phyloP scores from a whole-genome alignment of 2,329 filamentous ascomycete genomes.

The Cercospora sojina region DNA sequence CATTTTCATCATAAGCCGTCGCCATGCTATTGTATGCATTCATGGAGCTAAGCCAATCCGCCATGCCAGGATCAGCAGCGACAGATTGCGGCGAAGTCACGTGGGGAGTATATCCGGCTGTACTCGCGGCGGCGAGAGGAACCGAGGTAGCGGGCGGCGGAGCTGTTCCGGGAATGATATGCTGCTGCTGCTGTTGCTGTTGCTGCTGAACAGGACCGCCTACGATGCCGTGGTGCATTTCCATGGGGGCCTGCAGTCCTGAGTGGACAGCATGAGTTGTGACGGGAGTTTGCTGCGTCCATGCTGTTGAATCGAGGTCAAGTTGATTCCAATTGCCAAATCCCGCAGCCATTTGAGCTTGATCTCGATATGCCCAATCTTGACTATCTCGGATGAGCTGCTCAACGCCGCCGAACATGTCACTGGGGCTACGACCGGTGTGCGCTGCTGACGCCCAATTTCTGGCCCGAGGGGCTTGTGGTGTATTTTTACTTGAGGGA shows the following conservation, averaged over 20 bases:
- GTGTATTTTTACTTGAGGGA: conserved; percentile 26
- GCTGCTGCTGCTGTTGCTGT: not conserved
- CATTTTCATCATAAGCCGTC: conserved; percentile 42
- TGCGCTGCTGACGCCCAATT: conserved; percentile 11
- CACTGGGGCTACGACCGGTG: conserved; percentile 43
- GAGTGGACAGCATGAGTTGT: not conserved
- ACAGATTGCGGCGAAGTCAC: conserved; percentile 4
- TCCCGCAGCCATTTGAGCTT: conserved; percentile 59
- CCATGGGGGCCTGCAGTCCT: not conserved
- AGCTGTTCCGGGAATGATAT: not conserved
- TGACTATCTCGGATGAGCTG: conserved; percentile 62
- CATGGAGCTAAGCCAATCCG: conserved; percentile 32
- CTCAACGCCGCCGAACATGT: conserved; percentile 60
- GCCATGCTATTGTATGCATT: conserved; percentile 34
- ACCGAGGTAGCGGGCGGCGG: not conserved
- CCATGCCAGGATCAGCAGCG: conserved; percentile 18
- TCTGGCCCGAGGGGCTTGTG: conserved; percentile 17
- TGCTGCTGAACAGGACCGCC: conserved; percentile 8
- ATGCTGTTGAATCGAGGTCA: conserved; percentile 25
- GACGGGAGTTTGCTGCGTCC: conserved; percentile 12
- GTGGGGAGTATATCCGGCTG: not conserved
- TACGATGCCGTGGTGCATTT: not conserved
- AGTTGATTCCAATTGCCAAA: conserved; percentile 60
- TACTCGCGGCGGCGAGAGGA: not conserved
- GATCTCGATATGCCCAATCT: conserved; percentile 62